phyloP scores from a whole-genome alignment of 371 early-diverging fungal genomes.

The Circinella minor region DNA sequence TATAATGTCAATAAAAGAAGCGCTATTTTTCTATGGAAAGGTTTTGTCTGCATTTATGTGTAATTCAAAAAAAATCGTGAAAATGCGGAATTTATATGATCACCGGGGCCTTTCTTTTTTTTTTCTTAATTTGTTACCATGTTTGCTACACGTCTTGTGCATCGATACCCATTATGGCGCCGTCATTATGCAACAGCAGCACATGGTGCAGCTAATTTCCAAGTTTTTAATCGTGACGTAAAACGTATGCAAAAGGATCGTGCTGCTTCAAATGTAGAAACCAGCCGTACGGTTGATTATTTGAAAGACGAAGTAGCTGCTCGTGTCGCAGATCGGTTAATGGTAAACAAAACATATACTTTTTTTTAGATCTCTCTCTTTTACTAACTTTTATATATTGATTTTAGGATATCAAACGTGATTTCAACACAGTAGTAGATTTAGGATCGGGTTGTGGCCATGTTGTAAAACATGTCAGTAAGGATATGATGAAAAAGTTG shows the following conservation, averaged over 20 bases:
- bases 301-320: slow-evolving; percentile 91
- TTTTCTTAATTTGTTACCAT: slow-evolving; percentile 4
- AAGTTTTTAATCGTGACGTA: slow-evolving; percentile 77
- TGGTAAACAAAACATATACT: slow-evolving; percentile 52
- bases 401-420: slow-evolving; percentile 75
- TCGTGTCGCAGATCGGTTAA: slow-evolving; percentile 85
- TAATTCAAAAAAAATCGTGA: too few species aligned
- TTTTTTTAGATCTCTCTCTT: not conserved
- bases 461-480: slow-evolving; percentile 78
- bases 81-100: too few species aligned
- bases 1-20: too few species aligned
- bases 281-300: slow-evolving; percentile 86
- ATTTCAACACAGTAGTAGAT: slow-evolving; percentile 86
- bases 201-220: slow-evolving; percentile 45
- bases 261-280: slow-evolving; percentile 64
- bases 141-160: slow-evolving; percentile 14
- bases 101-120: not conserved
- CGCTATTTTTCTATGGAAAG: too few species aligned
- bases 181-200: slow-evolving; percentile 28
- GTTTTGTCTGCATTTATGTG: too few species aligned
- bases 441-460: slow-evolving; percentile 92
- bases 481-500: slow-evolving; percentile 80
- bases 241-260: slow-evolving; percentile 84
- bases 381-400: not conserved
- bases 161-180: slow-evolving; percentile 7